Evolutionary conservation across 2,329 filamentous ascomycete species (phyloP).

Genomic region (Coccinonectria pachysandricola): DNA sequence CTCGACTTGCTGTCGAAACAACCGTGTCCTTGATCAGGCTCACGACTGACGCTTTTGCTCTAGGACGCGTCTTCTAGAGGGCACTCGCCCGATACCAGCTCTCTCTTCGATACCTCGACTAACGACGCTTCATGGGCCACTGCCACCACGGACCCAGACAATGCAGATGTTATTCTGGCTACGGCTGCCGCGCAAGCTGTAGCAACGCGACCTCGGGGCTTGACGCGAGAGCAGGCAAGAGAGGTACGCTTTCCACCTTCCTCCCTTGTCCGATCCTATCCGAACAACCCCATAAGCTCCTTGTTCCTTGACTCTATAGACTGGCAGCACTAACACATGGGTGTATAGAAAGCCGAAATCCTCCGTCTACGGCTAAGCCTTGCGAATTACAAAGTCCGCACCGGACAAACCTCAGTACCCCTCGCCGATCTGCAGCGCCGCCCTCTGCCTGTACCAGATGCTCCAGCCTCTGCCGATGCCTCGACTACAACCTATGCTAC

Average conservation of each 20-base stretch:
- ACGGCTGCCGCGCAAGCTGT: constrained; percentile 1
- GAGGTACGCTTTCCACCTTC: constrained; percentile 27
- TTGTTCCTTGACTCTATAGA: too few relatives aligned
- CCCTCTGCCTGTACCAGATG: constrained; percentile 22
- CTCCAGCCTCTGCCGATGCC: background rate
- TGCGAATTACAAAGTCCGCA: constrained; percentile 65
- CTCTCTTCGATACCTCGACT: constrained; percentile 39
- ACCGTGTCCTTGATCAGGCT: too few relatives aligned
- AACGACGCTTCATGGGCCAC: constrained; percentile 40
- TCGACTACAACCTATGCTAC: constrained; percentile 3
- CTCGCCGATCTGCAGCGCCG: constrained; percentile 45
- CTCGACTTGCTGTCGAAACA: too few relatives aligned
- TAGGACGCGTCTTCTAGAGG: constrained; percentile 22
- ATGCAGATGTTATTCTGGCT: constrained; percentile 2
- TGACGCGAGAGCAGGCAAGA: constrained; percentile 44
- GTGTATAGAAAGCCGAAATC: constrained; percentile 49
- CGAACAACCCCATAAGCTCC: too few relatives aligned
- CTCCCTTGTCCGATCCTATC: background rate
- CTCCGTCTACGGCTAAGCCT: constrained; percentile 59
- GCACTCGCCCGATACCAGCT: constrained; percentile 33
- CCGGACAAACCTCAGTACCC: constrained; percentile 58
- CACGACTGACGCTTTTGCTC: constrained; percentile 3
- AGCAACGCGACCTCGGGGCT: constrained; percentile 8
- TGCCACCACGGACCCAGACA: constrained; percentile 39
- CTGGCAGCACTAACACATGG: too few relatives aligned